A percentile compares a stretch with the other conserved stretches of the same genome.
Conservation (phyloP, 176 grass and related monocot genomes). For the Avena sativa region DNA sequence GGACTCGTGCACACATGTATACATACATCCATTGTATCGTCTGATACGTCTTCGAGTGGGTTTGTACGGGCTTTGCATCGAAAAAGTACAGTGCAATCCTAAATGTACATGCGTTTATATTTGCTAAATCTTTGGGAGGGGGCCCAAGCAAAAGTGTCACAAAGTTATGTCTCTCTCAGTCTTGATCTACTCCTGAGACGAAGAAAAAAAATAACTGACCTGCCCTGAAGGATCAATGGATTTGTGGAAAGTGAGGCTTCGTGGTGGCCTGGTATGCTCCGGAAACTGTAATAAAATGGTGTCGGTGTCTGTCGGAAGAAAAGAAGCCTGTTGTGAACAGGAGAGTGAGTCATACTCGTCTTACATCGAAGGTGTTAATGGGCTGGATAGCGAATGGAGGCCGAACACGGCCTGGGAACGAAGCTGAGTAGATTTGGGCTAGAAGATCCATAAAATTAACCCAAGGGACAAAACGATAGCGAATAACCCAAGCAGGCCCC, state of each 20-base stretch:
- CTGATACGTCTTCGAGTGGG: too few species aligned
- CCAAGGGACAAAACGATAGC: not conserved
- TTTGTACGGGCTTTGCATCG: too few species aligned
- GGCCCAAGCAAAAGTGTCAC: too few species aligned
- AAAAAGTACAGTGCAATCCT: too few species aligned
- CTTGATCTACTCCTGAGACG: not conserved
- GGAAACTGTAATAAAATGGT: not conserved
- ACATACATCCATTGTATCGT: too few species aligned
- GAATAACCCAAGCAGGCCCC: not conserved
- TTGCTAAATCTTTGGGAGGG: too few species aligned
- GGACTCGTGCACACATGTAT: too few species aligned
- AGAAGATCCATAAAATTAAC: not conserved
- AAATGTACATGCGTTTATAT: too few species aligned
- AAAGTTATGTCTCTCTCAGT: not conserved
- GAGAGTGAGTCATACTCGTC: not conserved
- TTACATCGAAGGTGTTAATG: not conserved
- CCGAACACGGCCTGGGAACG: not conserved
- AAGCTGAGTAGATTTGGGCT: not conserved
- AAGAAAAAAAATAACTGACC: not conserved
- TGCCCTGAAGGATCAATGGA: too few species aligned
- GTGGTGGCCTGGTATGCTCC: not conserved
- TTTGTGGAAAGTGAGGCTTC: too few species aligned
- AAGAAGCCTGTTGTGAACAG: not conserved
- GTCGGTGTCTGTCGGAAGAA: slow-evolving; percentile 49
- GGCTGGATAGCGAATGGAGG: not conserved